Evolutionary conservation across 768 basidiomycete genomes (phyloP), one percentile per base, ranked within the genome.

Genomic region (Termitomyces eurrhizus): DNA sequence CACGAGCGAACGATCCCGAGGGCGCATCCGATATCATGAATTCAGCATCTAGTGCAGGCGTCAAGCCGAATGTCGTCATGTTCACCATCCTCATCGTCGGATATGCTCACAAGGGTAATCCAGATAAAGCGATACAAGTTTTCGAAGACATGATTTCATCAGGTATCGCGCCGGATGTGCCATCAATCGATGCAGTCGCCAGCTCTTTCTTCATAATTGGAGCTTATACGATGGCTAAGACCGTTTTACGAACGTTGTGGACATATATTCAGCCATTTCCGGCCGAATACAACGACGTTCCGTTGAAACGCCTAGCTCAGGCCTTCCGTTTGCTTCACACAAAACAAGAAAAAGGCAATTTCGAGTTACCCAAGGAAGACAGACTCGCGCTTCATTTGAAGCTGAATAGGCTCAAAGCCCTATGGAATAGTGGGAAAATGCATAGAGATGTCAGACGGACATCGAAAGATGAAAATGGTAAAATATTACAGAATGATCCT

Each of bases 11-110:
- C n/a, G 79, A 92, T 70, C 74, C 88, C 62, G 67, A 71, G 14
- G 77, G 76, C 21, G 89, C 91, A 29, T 71, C 79, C 59, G 76
- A 77, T 54, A 74, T 86, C 46, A 79, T 95, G 76, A 73, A 72
- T 61, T 72, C 83, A 18, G 83, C 85, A 32, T 66, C 69, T 44
- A 72, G 75, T 44, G 76, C 79, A 5, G 84, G 85, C 29, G 69
- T 88, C 60, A 71, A 75, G 26, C 82, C 86, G 24, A 85, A 86
- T 64, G 78, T 83, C 21, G 80, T 87, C 49, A 84, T 90, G 80
- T 90, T 86, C 76, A 93, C 92, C 29, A 85, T 88, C 62, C 79
- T 95, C 62, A 86, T 95, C 65, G 77, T 79, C 39, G 92, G 89
- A 2, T 82, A 87, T 70, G 88, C 83, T 24, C 82, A 83, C n/a